These are phyloP conservation scores for Fraxinus velutina DNA, from an alignment of 305 asterid genomes.

Conservation along the genomic window DNA sequence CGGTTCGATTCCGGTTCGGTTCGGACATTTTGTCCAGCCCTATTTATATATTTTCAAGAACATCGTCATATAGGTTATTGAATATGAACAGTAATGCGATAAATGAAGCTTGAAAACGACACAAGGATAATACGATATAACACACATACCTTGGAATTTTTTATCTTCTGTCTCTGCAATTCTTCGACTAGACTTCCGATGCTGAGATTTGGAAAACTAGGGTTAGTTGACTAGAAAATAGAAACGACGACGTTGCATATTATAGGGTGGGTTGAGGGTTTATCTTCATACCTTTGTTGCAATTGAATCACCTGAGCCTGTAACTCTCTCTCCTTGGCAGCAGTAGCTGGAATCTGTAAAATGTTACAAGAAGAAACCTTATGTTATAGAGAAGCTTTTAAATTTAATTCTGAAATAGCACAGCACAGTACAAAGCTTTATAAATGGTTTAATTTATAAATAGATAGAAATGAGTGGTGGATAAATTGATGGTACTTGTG, in stretches of 20 bases:
- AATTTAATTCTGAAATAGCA: background rate
- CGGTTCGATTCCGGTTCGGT: no score
- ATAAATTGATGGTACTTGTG: background rate
- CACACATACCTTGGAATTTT: slow-evolving; percentile 67
- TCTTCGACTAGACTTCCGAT: slow-evolving; percentile 72
- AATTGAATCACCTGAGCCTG: slow-evolving; percentile 63
- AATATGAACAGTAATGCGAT: background rate
- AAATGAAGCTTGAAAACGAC: background rate
- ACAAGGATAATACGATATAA: background rate
- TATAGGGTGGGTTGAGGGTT: slow-evolving; percentile 9
- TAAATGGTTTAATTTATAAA: background rate
- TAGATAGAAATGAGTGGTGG: background rate
- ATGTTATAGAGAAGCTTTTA: background rate
- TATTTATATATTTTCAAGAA: background rate
- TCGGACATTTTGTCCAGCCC: no score
- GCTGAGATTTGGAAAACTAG: slow-evolving; percentile 43
- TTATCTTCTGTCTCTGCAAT: slow-evolving; percentile 65
- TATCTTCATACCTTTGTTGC: slow-evolving; percentile 51
- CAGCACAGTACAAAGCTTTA: background rate
- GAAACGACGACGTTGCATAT: background rate
- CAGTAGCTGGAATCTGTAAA: slow-evolving; percentile 42
- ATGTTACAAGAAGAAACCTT: background rate
- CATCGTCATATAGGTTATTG: background rate
- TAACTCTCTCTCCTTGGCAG: slow-evolving; percentile 67
- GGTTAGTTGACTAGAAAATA: slow-evolving; percentile 21